Percentiles rank a stretch among this genome's conserved stretches.
phyloP scores from a whole-genome alignment of 306 rosid genomes.

The Trichosanthes cucumerina region DNA sequence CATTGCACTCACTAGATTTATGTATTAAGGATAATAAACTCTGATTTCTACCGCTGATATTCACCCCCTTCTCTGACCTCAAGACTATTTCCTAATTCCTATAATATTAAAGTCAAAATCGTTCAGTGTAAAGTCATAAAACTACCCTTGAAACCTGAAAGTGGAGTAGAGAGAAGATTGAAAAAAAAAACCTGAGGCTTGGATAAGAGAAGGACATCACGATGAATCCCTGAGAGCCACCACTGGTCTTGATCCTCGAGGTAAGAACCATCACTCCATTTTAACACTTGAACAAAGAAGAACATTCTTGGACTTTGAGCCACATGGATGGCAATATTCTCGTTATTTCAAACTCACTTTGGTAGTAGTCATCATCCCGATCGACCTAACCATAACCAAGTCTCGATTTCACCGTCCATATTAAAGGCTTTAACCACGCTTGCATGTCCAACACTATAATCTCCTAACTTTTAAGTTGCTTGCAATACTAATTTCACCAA shows the following conservation, averaged over 20 bases:
- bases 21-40: no score
- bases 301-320: conserved; percentile 50
- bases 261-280: conserved; percentile 98
- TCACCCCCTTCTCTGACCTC: no score
- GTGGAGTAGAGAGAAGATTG: neutral
- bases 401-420: no score
- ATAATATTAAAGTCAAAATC: no score
- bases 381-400: conserved; percentile 32
- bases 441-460: no score
- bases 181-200: conserved; percentile 57
- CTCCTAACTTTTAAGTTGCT: no score
- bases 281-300: conserved; percentile 83
- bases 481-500: neutral
- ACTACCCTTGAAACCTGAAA: no score
- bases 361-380: conserved; percentile 95
- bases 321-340: conserved; percentile 66
- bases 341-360: conserved; percentile 90
- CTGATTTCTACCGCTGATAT: no score
- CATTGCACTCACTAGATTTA: no score
- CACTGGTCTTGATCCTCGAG: conserved; percentile 98
- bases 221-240: conserved; percentile 91
- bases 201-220: conserved; percentile 82
- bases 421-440: no score
- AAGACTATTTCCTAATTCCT: no score
- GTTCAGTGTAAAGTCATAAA: no score